Conservation (phyloP, 2,329 filamentous ascomycete genomes). For the Ophiocordyceps camponoti-saundersi region DNA sequence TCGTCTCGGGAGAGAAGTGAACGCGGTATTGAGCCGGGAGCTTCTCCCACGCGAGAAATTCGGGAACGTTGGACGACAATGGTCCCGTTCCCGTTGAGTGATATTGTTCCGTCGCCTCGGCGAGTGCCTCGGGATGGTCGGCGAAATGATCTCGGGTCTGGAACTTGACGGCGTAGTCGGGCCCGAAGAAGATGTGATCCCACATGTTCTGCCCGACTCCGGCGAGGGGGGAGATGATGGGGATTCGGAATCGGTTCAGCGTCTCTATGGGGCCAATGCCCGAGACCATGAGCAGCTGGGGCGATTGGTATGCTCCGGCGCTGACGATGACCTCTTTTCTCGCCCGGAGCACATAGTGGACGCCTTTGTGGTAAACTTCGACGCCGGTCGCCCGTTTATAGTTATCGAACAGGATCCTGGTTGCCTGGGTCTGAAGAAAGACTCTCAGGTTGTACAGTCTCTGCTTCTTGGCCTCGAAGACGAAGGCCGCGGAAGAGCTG, state of each 20-base stretch:
- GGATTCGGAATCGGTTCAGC: constrained; percentile 25
- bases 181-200: constrained; percentile 21
- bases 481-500: constrained; percentile 10
- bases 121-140: background rate
- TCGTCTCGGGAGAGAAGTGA: background rate
- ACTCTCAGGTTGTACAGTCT: constrained; percentile 16
- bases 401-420: constrained; percentile 24
- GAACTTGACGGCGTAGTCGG: background rate
- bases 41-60: constrained; percentile 1
- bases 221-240: constrained; percentile 26
- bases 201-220: constrained; percentile 42
- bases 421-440: constrained; percentile 22
- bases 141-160: background rate
- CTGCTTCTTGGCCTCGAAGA: constrained; percentile 10
- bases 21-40: background rate
- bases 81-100: background rate
- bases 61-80: background rate
- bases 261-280: constrained; percentile 27
- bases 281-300: constrained; percentile 32
- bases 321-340: constrained; percentile 28
- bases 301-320: constrained; percentile 31
- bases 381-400: background rate
- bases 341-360: background rate
- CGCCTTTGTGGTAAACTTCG: background rate
- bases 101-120: background rate